Percentiles rank a stretch among this genome's conserved stretches.
Conservation (phyloP, 805 yeast species). For the Yarrowia sp. region DNA sequence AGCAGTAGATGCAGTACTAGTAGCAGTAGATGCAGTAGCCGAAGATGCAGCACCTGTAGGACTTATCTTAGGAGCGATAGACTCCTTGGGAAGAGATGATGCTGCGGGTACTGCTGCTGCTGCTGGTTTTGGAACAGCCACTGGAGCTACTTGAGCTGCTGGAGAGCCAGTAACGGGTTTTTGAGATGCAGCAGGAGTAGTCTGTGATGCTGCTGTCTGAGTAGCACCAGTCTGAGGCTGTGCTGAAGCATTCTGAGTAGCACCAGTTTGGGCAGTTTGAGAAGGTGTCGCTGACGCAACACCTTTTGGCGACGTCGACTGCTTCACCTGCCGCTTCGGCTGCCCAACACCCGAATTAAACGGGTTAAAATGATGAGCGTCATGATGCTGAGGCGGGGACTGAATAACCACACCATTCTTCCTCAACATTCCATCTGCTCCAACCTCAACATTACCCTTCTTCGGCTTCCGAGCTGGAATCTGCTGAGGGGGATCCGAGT, state of each 20-base stretch:
- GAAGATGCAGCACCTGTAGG: not conserved
- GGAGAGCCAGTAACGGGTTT: not conserved
- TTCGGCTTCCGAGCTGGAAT: conserved; percentile 83
- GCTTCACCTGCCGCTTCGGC: not conserved
- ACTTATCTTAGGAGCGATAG: not conserved
- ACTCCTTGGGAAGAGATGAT: not conserved
- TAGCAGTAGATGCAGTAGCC: not conserved
- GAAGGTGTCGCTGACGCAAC: too few species aligned
- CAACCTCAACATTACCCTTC: conserved; percentile 62
- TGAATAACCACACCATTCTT: conserved; percentile 16
- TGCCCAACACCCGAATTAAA: conserved; percentile 9
- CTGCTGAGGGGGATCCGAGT: conserved; percentile 87
- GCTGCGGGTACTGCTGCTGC: not conserved
- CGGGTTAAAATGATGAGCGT: conserved; percentile 21
- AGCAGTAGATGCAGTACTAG: too few species aligned
- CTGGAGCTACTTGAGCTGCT: not conserved
- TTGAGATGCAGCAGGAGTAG: not conserved
- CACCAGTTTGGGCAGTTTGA: too few species aligned
- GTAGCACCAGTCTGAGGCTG: too few species aligned
- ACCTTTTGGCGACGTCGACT: not conserved
- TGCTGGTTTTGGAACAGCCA: not conserved
- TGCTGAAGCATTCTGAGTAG: too few species aligned
- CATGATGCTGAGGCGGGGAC: not conserved
- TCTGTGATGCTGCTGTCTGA: not conserved
- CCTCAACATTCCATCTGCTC: conserved; percentile 32